Base-by-base conservation (phyloP, 164 flowering plant species). In the Kingdonia uniflora region DNA sequence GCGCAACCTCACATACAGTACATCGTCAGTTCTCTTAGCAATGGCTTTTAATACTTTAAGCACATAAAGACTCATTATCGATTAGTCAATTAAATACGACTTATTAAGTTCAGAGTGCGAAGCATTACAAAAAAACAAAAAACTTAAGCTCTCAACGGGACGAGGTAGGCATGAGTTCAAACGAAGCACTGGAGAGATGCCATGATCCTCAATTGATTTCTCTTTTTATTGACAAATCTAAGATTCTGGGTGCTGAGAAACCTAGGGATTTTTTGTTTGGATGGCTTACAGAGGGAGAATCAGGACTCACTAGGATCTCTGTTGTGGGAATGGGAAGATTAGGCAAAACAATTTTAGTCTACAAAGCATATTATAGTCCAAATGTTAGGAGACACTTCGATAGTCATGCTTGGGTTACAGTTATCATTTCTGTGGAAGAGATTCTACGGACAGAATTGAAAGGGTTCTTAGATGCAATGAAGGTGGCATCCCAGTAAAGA, bases 101-200 rank as follows among this genome's bases (percentile, higher is more conserved):
- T 17, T 11, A 55, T 63, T 51, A 59, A 50, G 13, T 12, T 7
- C 1, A 38, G 22, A 11, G 37, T 59, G 17, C 22, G 20, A 19
- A 50, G 14, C 14, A 56, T 25, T 5, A 25, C 53, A 14, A 6
- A 25, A 12, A 19, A 23, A 16, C 17, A 42, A 14, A 20, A 51
- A 3, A 14, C 10, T 38, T 51, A 51, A 2, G 10, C 15, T 25
- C 21, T 50, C 38, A 50, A n/a, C n/a, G 6, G 23, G 15, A 12
- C 29, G 21, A 5, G n/a, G 20, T 13, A 0, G 10, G 19, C 17
- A 20, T 13, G 11, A 23, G 22, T 6, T 44, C 22, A 16, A 17
- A 15, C 6, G 21, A 11, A 4, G 10, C 15, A 10, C 13, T 21
- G 20, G 23, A 17, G 49, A 19, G 11, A 44, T 41, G 23, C 29